Percentiles rank a stretch among this genome's conserved stretches.
Conservation (phyloP, 75 land plant species). For the Cupressus sempervirens region DNA sequence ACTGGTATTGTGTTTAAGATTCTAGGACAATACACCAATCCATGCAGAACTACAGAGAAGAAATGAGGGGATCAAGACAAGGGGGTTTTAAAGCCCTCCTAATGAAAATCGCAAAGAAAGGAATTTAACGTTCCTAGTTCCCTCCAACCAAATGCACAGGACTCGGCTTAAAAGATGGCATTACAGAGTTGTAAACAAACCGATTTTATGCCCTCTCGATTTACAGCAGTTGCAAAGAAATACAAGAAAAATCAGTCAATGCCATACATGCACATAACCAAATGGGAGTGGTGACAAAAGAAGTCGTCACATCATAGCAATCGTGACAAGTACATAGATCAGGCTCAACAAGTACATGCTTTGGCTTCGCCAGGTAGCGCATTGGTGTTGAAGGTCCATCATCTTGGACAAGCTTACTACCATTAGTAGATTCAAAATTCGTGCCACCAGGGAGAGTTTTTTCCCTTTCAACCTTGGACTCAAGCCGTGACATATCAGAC, state of each 20-base stretch:
- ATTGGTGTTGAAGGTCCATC: constrained; percentile 7
- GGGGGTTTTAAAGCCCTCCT: not conserved
- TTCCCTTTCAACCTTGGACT: too few relatives aligned
- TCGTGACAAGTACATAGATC: too few relatives aligned
- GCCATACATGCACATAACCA: constrained; percentile 11
- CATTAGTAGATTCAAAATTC: constrained; percentile 3
- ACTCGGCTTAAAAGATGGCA: constrained; percentile 13
- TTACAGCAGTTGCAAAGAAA: not conserved
- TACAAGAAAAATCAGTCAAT: not conserved
- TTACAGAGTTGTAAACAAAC: not conserved
- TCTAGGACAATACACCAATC: constrained; percentile 69
- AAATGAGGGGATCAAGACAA: not conserved
- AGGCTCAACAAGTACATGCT: not conserved
- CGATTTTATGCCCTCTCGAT: not conserved
- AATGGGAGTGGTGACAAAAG: too few relatives aligned
- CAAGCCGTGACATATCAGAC: too few relatives aligned
- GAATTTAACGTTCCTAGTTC: not conserved
- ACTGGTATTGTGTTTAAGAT: constrained; percentile 83
- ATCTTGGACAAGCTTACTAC: not conserved
- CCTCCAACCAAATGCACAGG: not conserved
- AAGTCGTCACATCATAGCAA: too few relatives aligned
- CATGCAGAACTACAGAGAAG: not conserved
- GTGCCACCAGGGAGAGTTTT: too few relatives aligned
- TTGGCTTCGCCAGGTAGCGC: constrained; percentile 9
- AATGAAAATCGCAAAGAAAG: not conserved